A percentile compares a stretch with the other conserved stretches of the same genome.
phyloP scores from a whole-genome alignment of 2,329 filamentous ascomycete species.

The Graphilbum sp. region DNA sequence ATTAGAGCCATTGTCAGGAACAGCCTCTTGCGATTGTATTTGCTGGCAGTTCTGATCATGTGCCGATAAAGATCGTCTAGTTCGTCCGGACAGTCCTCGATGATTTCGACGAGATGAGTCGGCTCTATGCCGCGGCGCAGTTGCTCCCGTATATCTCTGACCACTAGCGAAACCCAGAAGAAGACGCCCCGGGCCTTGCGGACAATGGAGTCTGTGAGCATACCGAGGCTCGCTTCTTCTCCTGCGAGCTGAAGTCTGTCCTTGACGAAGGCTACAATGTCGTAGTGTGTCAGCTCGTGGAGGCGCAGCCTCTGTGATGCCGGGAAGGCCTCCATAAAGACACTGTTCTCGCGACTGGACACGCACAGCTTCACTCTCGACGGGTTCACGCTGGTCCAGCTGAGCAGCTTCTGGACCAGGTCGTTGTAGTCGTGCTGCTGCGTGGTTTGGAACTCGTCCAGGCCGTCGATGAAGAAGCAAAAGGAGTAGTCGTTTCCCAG shows the following conservation, averaged over 20 bases:
- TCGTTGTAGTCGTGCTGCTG: not conserved
- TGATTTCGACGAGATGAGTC: not conserved
- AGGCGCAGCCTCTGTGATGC: not conserved
- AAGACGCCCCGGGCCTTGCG: not conserved
- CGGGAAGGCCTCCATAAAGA: not conserved
- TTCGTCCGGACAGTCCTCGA: not conserved
- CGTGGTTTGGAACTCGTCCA: slow-evolving; percentile 2
- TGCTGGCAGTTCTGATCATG: not conserved
- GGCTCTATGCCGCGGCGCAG: not conserved
- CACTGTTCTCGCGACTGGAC: slow-evolving; percentile 1
- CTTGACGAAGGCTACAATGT: not conserved
- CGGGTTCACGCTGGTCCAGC: not conserved
- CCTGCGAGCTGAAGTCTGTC: not conserved
- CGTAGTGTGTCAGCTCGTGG: not conserved
- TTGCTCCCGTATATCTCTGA: not conserved
- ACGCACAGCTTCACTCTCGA: slow-evolving; percentile 1
- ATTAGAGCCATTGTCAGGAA: not conserved
- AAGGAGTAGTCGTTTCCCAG: not conserved
- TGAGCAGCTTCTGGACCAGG: not conserved
- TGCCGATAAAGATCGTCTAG: not conserved
- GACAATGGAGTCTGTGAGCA: not conserved
- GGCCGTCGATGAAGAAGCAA: slow-evolving; percentile 3
- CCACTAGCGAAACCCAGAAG: not conserved
- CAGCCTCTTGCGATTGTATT: not conserved
- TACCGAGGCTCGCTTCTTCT: not conserved